Base-by-base conservation (phyloP, 768 basidiomycete genomes). In the Hericium rajendrae region DNA sequence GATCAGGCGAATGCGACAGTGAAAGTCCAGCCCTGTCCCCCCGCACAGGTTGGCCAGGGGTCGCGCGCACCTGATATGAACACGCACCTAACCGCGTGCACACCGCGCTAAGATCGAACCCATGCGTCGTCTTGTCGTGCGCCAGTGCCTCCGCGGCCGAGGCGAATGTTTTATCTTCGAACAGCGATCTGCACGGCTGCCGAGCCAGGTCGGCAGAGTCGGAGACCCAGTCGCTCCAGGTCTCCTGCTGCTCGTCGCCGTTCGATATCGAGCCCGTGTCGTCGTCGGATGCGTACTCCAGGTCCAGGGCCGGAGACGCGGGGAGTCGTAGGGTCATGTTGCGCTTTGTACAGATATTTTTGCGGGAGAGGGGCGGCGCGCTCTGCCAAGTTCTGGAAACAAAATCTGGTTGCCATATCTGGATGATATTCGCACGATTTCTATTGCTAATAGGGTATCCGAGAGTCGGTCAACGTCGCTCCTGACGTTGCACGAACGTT, bases 161-260 rank as follows among this genome's bases (percentile, higher is more conserved):
- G 38, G 78, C 69, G 59, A 93, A 78, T 1, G 71, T 69, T 40
- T 75, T 78, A 63, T 84, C 78, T 26, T 88, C 88, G 66, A 94
- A 94, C 24, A 94, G 77, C 0, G 91, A 91, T 63, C 69, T 74
- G 69, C 86, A 89, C 10, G 79, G 67, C 49, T 73, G 76, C 32
- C 32, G 32, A 48, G 26, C 26, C 26, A 2, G 26, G 26, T 74
- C 69, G 46, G 72, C 72, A 18, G 84, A 83, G 70, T 90, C 88
- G 15, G 86, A 87, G 12, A 81, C 73, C 89, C 88, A 91, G 66
- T 90, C 90, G 51, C 87, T 85, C 76, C 84, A 91, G 54, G 76
- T 84, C 60, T 87, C 74, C 40, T 90, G 85, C n/a, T 73, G 64
- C 8, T 65, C 64, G 18, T 67, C 66, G 10, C 59, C 66, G 15